Evolutionary conservation across 1,284 basidiomycete genomes (phyloP).

Genomic region (Anthracocystis setariae): DNA sequence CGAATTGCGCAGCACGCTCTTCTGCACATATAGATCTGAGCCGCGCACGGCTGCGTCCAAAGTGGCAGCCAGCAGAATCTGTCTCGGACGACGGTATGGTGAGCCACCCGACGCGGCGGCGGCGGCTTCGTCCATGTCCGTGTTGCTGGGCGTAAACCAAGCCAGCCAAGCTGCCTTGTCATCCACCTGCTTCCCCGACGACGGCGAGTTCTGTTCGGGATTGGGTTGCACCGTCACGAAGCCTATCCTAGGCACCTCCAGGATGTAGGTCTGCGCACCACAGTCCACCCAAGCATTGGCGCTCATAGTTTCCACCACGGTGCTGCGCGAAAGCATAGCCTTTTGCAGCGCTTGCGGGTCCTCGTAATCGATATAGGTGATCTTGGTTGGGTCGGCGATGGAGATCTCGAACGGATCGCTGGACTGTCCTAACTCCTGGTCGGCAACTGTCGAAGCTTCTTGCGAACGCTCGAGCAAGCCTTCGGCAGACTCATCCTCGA

Average conservation of each 20-base stretch:
- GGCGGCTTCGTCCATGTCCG: conserved; percentile 44
- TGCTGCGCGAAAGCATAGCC: conserved; percentile 71
- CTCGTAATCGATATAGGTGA: conserved; percentile 84
- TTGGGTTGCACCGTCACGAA: conserved; percentile 77
- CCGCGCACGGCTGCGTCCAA: conserved; percentile 74
- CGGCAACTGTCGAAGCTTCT: background rate
- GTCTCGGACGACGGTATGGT: conserved; percentile 44
- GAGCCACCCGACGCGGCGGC: conserved; percentile 35
- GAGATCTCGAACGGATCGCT: conserved; percentile 24
- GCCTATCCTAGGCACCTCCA: conserved; percentile 80
- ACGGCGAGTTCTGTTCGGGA: conserved; percentile 25
- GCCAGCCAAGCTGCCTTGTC: conserved; percentile 50
- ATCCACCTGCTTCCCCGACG: conserved; percentile 11
- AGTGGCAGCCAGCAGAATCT: conserved; percentile 21
- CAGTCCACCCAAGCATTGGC: conserved; percentile 82
- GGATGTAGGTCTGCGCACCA: conserved; percentile 78
- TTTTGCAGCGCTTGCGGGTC: conserved; percentile 74
- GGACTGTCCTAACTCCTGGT: background rate
- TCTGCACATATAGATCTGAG: conserved; percentile 76
- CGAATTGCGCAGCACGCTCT: conserved; percentile 71
- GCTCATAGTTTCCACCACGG: conserved; percentile 72
- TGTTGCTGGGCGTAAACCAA: conserved; percentile 36
- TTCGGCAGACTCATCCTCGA: conserved; percentile 69
- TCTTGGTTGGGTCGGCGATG: conserved; percentile 67
- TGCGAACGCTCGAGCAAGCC: conserved; percentile 28